Percentiles rank a stretch among this genome's conserved stretches.
These are phyloP conservation scores for Paspalum notatum DNA, from an alignment of 176 grass and related monocot species.

Conservation along the genomic window DNA sequence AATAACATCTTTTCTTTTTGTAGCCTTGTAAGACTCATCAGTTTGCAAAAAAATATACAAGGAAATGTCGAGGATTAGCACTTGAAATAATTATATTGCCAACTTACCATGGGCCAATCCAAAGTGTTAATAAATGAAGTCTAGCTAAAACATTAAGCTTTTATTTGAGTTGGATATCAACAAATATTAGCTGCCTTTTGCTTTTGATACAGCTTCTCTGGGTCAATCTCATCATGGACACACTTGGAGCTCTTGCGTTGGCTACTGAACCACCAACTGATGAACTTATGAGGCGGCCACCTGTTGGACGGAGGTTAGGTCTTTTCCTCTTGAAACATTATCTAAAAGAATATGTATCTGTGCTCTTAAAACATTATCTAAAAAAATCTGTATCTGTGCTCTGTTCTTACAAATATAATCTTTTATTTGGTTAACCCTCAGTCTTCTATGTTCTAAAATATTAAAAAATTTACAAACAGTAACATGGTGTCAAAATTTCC, in stretches of 20 bases:
- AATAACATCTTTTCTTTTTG: neutral
- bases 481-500: neutral
- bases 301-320: conserved; percentile 81
- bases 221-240: conserved; percentile 99
- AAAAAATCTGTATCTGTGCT: conserved; percentile 13
- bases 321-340: conserved; percentile 33
- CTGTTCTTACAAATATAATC: conserved; percentile 1
- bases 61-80: conserved; percentile 14
- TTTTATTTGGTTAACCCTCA: conserved; percentile 8
- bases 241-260: conserved; percentile 96
- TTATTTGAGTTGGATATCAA: conserved; percentile 7
- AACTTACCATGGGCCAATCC: neutral
- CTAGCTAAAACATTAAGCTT: neutral
- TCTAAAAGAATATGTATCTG: neutral
- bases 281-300: conserved; percentile 68
- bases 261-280: conserved; percentile 96
- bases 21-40: neutral
- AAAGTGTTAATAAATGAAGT: conserved; percentile 19
- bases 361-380: too few species aligned
- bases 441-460: neutral
- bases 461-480: conserved; percentile 6
- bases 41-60: conserved; percentile 2
- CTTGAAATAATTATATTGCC: conserved; percentile 26
- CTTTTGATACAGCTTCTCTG: conserved; percentile 79
- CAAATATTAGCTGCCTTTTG: conserved; percentile 37